Conservation (phyloP, 306 rosid genomes). For the Arachis stenosperma region DNA sequence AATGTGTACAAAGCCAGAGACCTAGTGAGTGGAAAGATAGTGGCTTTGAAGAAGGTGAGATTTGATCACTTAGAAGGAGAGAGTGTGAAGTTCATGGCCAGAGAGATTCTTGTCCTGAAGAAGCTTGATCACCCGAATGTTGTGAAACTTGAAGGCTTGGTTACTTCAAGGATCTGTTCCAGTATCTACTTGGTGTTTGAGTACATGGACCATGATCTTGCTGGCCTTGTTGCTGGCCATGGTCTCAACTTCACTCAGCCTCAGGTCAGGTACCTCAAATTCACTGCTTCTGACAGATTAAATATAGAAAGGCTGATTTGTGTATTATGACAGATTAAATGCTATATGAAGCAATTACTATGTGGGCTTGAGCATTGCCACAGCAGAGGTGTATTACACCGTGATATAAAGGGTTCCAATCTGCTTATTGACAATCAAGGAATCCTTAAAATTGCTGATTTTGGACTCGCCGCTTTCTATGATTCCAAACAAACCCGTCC, state of each 20-base stretch:
- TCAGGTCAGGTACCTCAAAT: slow-evolving; percentile 51
- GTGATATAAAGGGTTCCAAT: slow-evolving; percentile 94
- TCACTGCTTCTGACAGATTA: no score
- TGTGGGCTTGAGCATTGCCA: slow-evolving; percentile 98
- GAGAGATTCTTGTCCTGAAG: slow-evolving; percentile 81
- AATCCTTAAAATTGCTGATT: slow-evolving; percentile 84
- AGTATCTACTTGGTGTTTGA: slow-evolving; percentile 87
- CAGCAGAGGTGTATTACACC: slow-evolving; percentile 83
- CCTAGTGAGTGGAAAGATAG: slow-evolving; percentile 72
- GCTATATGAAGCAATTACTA: slow-evolving; percentile 82
- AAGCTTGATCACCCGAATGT: slow-evolving; percentile 93
- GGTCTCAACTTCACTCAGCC: slow-evolving; percentile 77
- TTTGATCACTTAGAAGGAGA: slow-evolving; percentile 83
- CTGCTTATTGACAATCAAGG: slow-evolving; percentile 81
- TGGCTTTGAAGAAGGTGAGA: slow-evolving; percentile 92
- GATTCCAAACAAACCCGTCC: slow-evolving; percentile 68
- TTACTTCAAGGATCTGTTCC: slow-evolving; percentile 86
- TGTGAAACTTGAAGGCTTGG: slow-evolving; percentile 84
- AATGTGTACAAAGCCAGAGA: slow-evolving; percentile 91
- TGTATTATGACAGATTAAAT: slow-evolving; percentile 67
- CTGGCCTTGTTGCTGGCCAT: slow-evolving; percentile 70
- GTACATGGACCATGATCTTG: slow-evolving; percentile 92
- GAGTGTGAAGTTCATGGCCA: slow-evolving; percentile 92
- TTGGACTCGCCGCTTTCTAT: slow-evolving; percentile 79
- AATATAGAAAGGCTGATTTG: slow-evolving; percentile 31